phyloP scores from a whole-genome alignment of 2,329 filamentous ascomycete species.

The Neonectria coccinea region DNA sequence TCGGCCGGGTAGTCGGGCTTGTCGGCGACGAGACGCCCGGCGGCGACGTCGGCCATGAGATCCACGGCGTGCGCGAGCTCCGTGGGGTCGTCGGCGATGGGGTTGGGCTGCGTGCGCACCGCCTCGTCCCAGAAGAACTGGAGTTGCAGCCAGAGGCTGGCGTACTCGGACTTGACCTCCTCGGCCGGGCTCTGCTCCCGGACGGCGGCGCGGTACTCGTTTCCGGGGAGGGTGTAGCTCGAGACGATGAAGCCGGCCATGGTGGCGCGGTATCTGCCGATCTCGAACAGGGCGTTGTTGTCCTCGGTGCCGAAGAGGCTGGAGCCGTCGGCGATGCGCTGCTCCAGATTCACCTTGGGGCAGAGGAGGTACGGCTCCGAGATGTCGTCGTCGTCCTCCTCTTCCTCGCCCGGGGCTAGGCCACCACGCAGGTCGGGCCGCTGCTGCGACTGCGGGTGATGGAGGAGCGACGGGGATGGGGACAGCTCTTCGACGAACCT shows the following conservation, averaged over 20 bases:
- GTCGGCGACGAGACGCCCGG: conserved; percentile 9
- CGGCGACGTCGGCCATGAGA: conserved; percentile 26
- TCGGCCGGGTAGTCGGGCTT: not conserved
- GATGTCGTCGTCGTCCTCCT: not conserved
- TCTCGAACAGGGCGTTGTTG: not conserved
- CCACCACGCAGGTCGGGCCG: not conserved
- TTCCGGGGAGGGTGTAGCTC: conserved; percentile 15
- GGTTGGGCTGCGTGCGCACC: conserved; percentile 36
- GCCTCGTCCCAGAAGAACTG: conserved; percentile 35
- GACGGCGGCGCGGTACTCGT: not conserved
- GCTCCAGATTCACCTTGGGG: conserved; percentile 3
- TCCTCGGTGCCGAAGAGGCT: conserved; percentile 2
- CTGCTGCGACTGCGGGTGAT: not conserved
- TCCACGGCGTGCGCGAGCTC: conserved; percentile 19
- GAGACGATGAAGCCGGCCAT: conserved; percentile 20
- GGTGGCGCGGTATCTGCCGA: not conserved
- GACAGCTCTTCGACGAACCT: not conserved
- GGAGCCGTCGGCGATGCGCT: not conserved
- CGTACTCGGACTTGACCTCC: conserved; percentile 14
- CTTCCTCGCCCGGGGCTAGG: not conserved
- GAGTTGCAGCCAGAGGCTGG: conserved; percentile 27
- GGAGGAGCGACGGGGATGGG: not conserved
- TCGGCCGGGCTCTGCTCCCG: not conserved
- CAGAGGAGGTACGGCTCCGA: not conserved
- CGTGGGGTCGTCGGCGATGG: not conserved